These are phyloP conservation scores for Arbutus unedo DNA, from an alignment of 148 eudicot genomes.

Conservation along the genomic window DNA sequence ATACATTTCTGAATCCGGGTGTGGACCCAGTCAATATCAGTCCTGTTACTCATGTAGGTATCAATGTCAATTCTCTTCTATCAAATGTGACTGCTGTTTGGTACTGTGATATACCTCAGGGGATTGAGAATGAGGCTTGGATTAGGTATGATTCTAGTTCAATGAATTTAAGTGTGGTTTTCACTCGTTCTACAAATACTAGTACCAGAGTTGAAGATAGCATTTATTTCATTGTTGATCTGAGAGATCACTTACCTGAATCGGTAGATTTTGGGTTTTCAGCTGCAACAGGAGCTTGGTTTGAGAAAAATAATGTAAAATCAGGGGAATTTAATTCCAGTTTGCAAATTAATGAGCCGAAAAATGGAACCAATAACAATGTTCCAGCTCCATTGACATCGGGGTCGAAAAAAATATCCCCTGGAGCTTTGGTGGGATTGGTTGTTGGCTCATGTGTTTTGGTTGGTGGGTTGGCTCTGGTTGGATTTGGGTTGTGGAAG, in stretches of 20 bases:
- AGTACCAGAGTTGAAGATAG: not conserved
- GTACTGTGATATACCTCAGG: conserved; percentile 2
- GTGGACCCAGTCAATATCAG: not conserved
- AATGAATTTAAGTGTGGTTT: conserved; percentile 9
- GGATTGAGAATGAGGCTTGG: conserved; percentile 13
- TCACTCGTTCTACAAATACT: conserved; percentile 12
- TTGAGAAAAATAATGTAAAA: conserved; percentile 18
- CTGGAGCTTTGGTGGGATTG: not conserved
- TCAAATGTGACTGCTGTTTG: conserved; percentile 2
- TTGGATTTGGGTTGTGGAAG: conserved; percentile 11
- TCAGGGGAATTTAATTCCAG: conserved; percentile 34
- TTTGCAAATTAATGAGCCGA: not conserved
- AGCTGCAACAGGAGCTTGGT: conserved; percentile 25
- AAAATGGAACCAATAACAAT: not conserved
- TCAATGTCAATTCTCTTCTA: conserved; percentile 14
- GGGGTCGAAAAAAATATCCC: not conserved
- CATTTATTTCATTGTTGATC: conserved; percentile 18
- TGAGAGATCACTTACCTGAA: conserved; percentile 33
- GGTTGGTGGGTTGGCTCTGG: conserved; percentile 1
- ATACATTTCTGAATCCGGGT: not conserved
- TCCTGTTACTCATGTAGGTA: conserved; percentile 19
- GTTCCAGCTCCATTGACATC: not conserved
- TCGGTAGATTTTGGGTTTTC: conserved; percentile 35
- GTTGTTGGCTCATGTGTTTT: conserved; percentile 9
- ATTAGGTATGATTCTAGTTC: conserved; percentile 14